These are phyloP conservation scores for Pyrrhoderma lamaoense DNA, from an alignment of 1,284 basidiomycete species.

Conservation along the genomic window DNA sequence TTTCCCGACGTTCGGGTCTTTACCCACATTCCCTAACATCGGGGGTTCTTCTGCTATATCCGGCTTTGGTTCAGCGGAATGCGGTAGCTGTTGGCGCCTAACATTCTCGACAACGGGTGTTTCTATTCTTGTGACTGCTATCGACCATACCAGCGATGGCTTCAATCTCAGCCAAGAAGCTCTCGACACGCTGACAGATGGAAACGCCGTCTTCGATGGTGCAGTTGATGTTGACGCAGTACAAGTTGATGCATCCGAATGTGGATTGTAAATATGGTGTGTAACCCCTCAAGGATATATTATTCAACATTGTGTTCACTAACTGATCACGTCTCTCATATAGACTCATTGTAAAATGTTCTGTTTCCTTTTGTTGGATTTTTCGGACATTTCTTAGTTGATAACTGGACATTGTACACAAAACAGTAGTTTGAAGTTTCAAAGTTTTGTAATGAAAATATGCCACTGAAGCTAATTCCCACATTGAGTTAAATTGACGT, in stretches of 20 bases:
- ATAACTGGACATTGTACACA: no score
- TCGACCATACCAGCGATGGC: constrained; percentile 33
- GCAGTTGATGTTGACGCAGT: constrained; percentile 9
- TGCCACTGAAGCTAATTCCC: no score
- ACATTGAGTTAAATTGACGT: no score
- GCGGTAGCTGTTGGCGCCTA: constrained; percentile 43
- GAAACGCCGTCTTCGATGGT: constrained; percentile 7
- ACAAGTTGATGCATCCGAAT: constrained; percentile 12
- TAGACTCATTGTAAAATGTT: no score
- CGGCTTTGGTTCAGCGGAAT: constrained; percentile 35
- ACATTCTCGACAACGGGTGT: constrained; percentile 28
- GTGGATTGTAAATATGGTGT: constrained; percentile 10
- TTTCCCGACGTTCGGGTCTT: constrained; percentile 38
- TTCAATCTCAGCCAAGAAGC: constrained; percentile 32
- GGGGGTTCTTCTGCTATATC: constrained; percentile 38
- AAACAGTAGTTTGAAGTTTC: no score
- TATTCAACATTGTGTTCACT: no score
- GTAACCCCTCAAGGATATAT: no score
- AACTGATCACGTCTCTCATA: no score
- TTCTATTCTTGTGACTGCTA: constrained; percentile 34
- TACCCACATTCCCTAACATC: constrained; percentile 45
- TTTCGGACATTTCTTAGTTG: no score
- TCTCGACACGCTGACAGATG: constrained; percentile 17
- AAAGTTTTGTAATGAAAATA: no score
- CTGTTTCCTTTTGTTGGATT: no score